Evolutionary conservation across 2,329 filamentous ascomycete genomes (phyloP), one percentile per base, ranked within the genome.

Genomic region (Waltergamsia citrina): DNA sequence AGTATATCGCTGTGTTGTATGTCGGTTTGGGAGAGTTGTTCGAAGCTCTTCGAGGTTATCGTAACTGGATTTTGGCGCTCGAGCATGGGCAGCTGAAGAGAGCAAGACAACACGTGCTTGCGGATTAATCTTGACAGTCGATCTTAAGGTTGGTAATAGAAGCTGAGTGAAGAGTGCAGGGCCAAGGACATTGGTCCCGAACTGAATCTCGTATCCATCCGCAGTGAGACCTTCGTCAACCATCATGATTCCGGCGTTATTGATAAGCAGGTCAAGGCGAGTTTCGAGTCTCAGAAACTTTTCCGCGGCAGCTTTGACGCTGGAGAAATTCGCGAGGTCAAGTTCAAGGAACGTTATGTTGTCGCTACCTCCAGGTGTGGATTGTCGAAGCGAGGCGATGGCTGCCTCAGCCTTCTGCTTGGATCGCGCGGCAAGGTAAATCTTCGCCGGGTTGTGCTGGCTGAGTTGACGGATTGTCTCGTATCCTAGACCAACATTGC

Each of bases 331-430:
- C 3, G 54, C 38, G n/a, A 73, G 59, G 43, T 71, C 63, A 35
- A 67, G 53, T 33, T 59, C 43, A 19, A 71, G 47, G 19, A 32
- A n/a, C 29, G 14, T 32, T 18, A 32, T 32, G 17, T 27, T 27
- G 37, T 62, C 29, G 12, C 25, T 6, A n/a, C 16, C 25, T 27
- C 6, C n/a, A 12, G 15, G 29, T 19, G 29, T n/a, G 29, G 14
- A 17, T 17, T 8, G 26, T 15, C 43, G 41, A 55, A 12, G 39
- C 26, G 6, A 71, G 4, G 52, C 32, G 20, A 67, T 56, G 3
- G 69, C 70, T 3, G 45, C 44, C 2, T 69, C 47, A 18, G 60
- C 73, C 36, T 73, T 75, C 4, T 59, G 53, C 0, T 65, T 11
- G 3, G 53, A 62, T 2, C 74, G 64, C 24, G 16, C 21, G 16